A percentile compares a stretch with the other conserved stretches of the same genome.
Conservation (phyloP, 805 yeast species). For the Lipomyces spencermartinsiae region DNA sequence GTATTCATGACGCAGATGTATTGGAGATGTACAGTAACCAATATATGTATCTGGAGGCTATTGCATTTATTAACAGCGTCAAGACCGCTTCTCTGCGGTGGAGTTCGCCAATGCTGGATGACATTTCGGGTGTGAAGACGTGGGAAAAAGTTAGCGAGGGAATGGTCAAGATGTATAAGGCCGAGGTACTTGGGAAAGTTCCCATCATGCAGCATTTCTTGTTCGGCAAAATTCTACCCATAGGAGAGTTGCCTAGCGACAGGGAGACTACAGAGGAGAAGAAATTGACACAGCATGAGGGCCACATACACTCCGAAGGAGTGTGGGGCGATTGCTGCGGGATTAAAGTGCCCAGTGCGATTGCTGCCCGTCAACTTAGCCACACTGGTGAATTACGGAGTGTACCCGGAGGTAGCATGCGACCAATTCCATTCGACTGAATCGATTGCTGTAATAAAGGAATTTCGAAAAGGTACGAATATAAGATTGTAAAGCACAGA, state of each 20-base stretch:
- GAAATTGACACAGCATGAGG: constrained; percentile 37
- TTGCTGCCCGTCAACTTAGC: constrained; percentile 70
- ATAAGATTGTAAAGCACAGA: not conserved
- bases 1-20: constrained; percentile 82
- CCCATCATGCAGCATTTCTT: constrained; percentile 95
- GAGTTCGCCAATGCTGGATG: constrained; percentile 98
- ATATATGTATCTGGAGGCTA: constrained; percentile 87
- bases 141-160: constrained; percentile 95
- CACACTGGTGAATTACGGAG: constrained; percentile 26
- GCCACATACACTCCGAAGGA: constrained; percentile 52
- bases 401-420: constrained; percentile 18
- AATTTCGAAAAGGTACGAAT: not conserved
- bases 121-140: constrained; percentile 85
- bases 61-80: constrained; percentile 77
- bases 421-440: constrained; percentile 38
- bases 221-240: constrained; percentile 60
- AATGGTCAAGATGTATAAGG: constrained; percentile 93
- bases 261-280: constrained; percentile 9
- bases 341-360: constrained; percentile 91
- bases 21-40: constrained; percentile 77
- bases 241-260: constrained; percentile 41
- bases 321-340: constrained; percentile 99
- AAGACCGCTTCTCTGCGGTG: constrained; percentile 84
- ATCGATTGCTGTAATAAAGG: not conserved
- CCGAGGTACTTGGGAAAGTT: constrained; percentile 85